Evolutionary conservation across 2,329 filamentous ascomycete species (phyloP), one percentile per base, ranked within the genome.

Genomic region (Colletotrichum cordylinicola): DNA sequence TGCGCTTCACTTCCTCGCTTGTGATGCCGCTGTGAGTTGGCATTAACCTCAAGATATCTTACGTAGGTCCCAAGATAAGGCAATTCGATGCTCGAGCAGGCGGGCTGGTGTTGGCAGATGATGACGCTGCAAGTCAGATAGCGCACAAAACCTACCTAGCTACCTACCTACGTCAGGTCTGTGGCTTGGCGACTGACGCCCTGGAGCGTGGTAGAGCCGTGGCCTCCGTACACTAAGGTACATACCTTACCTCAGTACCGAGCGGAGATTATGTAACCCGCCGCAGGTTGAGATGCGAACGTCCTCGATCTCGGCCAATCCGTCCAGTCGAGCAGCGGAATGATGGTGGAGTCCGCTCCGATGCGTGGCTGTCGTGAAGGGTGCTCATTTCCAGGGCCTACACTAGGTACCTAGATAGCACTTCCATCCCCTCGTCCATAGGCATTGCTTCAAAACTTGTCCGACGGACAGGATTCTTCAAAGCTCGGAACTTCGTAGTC

Each of bases 91-190:
- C 39, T 43, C 37, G 37, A 43, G 37, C 37, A 43, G 37, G 37
- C 18, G 6, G 18, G 52, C 64, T 60, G 70, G 52, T 60, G 48
- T 33, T 29, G 43, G 39, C 27, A 61, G 70, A 37, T 56, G 73
- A 67, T 76, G 74, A 74, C 58, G 74, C 27, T 74, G 29, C 21
- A 75, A 52, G 43, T 52, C 43, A 52, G 18, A 37, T 66, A 55
- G 62, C 58, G 64, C 31, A 37, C 43, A 35, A 33, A 35, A 67
- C 39, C 39, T 48, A 48, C 58, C 58, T 76, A 27, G 58, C 58
- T 76, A 76, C 58, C 58, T 76, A 27, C 58, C 58, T 76, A 76
- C 74, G 74, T 76, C 74, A 76, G 65, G 70, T 55, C 43, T 48
- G 56, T 39, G 33, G 58, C 52, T 60, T 75, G 61, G 31, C 29